Evolutionary conservation across 1,284 basidiomycete genomes (phyloP).

Genomic region (Boletus semigastroideus): DNA sequence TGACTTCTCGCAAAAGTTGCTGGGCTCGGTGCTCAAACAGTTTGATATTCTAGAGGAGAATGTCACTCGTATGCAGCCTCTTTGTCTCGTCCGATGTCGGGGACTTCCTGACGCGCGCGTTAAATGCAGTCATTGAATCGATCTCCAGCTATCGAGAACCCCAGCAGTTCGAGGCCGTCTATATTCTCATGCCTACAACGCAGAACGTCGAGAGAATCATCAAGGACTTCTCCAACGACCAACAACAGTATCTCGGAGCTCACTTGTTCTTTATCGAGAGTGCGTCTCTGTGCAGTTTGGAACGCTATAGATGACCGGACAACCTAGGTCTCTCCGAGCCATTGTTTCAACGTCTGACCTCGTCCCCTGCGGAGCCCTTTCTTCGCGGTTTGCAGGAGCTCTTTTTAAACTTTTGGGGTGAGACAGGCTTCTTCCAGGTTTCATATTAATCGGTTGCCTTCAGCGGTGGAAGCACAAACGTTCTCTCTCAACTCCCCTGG

Average conservation of each 20-base stretch:
- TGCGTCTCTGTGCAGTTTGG: slow-evolving; percentile 30
- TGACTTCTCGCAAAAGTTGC: slow-evolving; percentile 82
- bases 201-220: slow-evolving; percentile 94
- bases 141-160: slow-evolving; percentile 74
- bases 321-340: slow-evolving; percentile 65
- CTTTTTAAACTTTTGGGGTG: slow-evolving; percentile 89
- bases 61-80: slow-evolving; percentile 75
- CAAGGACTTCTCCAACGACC: slow-evolving; percentile 70
- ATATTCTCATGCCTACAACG: slow-evolving; percentile 91
- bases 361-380: slow-evolving; percentile 69
- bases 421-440: slow-evolving; percentile 10
- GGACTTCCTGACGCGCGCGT: slow-evolving; percentile 4
- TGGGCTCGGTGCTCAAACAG: slow-evolving; percentile 88
- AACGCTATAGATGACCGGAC: slow-evolving; percentile 3
- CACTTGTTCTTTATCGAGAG: slow-evolving; percentile 97
- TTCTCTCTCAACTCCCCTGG: slow-evolving; percentile 78
- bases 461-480: slow-evolving; percentile 81
- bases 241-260: slow-evolving; percentile 81
- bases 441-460: slow-evolving; percentile 12
- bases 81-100: slow-evolving; percentile 1
- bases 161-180: slow-evolving; percentile 87
- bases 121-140: slow-evolving; percentile 67
- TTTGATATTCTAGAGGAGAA: slow-evolving; percentile 93
- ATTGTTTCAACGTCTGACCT: slow-evolving; percentile 71
- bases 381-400: slow-evolving; percentile 79